Conservation (phyloP, 2,329 filamentous ascomycete species). For the Didymella pomorum region DNA sequence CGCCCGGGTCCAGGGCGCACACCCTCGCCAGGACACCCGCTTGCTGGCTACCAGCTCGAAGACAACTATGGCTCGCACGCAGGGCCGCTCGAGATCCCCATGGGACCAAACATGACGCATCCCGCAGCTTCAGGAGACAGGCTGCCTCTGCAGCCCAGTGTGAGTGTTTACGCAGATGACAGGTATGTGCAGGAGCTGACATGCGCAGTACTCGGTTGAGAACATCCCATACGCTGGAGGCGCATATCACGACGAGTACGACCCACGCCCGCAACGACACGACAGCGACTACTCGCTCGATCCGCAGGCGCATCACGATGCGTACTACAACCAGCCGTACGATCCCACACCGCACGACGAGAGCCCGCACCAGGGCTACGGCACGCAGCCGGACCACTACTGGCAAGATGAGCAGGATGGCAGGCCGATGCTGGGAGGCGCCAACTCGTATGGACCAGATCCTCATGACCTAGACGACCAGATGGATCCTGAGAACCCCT, state of each 20-base stretch:
- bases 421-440: conserved; percentile 77
- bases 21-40: conserved; percentile 78
- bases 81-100: conserved; percentile 72
- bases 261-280: conserved; percentile 58
- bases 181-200: conserved; percentile 18
- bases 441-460: conserved; percentile 68
- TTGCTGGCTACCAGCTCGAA: conserved; percentile 82
- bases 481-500: conserved; percentile 45
- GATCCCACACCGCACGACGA: conserved; percentile 71
- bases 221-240: conserved; percentile 72
- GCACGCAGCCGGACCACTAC: conserved; percentile 59
- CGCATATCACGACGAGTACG: conserved; percentile 63
- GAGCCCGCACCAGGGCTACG: conserved; percentile 62
- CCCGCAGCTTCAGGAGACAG: conserved; percentile 72
- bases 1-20: conserved; percentile 58
- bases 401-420: conserved; percentile 75
- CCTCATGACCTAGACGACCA: conserved; percentile 57
- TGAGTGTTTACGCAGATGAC: conserved; percentile 57
- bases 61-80: conserved; percentile 70
- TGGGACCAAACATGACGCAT: conserved; percentile 61
- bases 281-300: conserved; percentile 76
- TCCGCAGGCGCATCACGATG: conserved; percentile 86
- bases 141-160: conserved; percentile 83
- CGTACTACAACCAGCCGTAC: conserved; percentile 85
- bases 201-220: conserved; percentile 71